Percentiles rank a stretch among this genome's conserved stretches.
phyloP scores from a whole-genome alignment of 805 yeast species.

The Barnettozyma sucrosica region DNA sequence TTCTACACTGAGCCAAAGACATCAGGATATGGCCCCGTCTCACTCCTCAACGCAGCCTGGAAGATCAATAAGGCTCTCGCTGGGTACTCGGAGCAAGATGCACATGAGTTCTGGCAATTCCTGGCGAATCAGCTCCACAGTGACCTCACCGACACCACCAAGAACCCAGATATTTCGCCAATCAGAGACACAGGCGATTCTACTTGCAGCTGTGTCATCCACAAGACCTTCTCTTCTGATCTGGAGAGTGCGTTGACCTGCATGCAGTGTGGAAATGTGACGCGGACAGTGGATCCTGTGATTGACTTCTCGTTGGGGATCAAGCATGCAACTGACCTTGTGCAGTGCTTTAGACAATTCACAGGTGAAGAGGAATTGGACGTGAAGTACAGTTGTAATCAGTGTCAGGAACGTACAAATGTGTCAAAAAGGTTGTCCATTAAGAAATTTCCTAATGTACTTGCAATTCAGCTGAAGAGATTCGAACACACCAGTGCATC shows the following conservation, averaged over 20 bases:
- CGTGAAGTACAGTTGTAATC: constrained; percentile 61
- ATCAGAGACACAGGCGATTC: constrained; percentile 2
- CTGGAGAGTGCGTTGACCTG: constrained; percentile 78
- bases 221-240: constrained; percentile 77
- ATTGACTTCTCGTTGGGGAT: constrained; percentile 85
- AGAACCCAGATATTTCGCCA: constrained; percentile 10
- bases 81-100: constrained; percentile 97
- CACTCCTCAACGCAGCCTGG: constrained; percentile 82
- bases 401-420: constrained; percentile 54
- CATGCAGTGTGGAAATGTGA: constrained; percentile 52
- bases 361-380: constrained; percentile 76
- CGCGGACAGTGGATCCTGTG: constrained; percentile 75
- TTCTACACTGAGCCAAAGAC: constrained; percentile 60
- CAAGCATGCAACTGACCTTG: constrained; percentile 37
- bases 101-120: constrained; percentile 97
- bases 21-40: constrained; percentile 76
- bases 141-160: constrained; percentile 23
- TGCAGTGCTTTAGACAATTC: constrained; percentile 68
- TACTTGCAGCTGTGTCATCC: constrained; percentile 72
- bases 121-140: constrained; percentile 76
- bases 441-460: constrained; percentile 65
- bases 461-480: constrained; percentile 80
- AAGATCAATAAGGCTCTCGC: constrained; percentile 78
- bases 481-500: constrained; percentile 34
- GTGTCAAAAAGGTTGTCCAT: constrained; percentile 72